Evolutionary conservation across 768 basidiomycete species (phyloP).

Genomic region (Mycena leptocephala): DNA sequence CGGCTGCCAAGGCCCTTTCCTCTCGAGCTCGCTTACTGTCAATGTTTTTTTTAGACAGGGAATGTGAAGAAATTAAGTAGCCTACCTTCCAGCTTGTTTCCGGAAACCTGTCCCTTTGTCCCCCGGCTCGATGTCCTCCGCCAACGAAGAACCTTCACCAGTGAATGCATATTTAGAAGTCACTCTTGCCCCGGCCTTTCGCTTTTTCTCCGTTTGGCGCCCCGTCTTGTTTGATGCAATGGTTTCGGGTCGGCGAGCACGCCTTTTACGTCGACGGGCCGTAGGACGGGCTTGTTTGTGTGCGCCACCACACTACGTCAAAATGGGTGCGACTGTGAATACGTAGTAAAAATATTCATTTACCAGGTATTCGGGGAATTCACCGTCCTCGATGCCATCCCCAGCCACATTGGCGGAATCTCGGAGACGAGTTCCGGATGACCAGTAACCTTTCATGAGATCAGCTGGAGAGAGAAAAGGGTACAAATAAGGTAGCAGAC

Average conservation of each 20-base stretch:
- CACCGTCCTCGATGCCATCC: constrained; percentile 66
- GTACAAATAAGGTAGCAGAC: constrained; percentile 51
- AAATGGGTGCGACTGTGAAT: neutral
- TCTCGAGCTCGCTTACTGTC: constrained; percentile 86
- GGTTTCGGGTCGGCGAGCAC: constrained; percentile 46
- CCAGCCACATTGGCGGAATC: constrained; percentile 74
- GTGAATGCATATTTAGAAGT: constrained; percentile 73
- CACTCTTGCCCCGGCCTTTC: constrained; percentile 82
- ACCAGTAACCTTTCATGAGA: constrained; percentile 79
- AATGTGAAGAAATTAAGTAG: neutral
- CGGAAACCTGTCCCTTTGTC: constrained; percentile 75
- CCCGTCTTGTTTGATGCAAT: constrained; percentile 73
- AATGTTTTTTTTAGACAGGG: neutral
- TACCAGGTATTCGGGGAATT: constrained; percentile 87
- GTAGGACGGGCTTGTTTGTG: constrained; percentile 76
- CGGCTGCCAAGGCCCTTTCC: constrained; percentile 84
- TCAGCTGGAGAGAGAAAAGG: neutral
- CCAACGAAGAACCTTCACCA: constrained; percentile 70
- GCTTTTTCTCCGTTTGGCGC: constrained; percentile 74
- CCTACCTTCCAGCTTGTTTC: constrained; percentile 79
- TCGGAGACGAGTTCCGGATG: constrained; percentile 78
- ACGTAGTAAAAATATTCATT: constrained; percentile 14
- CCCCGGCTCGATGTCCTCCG: constrained; percentile 58
- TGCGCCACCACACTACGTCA: constrained; percentile 84
- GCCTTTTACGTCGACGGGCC: constrained; percentile 57